phyloP scores from a whole-genome alignment of 805 yeast genomes.

The Cyberlindnera maclurae region DNA sequence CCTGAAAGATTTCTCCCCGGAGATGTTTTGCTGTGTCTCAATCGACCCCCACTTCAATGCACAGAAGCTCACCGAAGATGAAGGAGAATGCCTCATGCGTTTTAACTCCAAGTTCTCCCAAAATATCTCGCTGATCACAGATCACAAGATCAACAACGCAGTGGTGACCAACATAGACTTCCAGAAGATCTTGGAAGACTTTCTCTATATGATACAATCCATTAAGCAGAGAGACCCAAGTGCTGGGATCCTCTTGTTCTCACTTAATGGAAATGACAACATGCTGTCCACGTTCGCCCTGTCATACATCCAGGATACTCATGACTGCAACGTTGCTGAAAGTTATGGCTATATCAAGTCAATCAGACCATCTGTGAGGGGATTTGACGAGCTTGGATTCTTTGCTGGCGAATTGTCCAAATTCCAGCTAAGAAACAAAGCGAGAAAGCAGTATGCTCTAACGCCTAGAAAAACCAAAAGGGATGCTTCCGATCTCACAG shows the following conservation, averaged over 20 bases:
- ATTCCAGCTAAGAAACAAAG: constrained; percentile 15
- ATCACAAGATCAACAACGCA: constrained; percentile 17
- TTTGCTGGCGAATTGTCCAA: constrained; percentile 19
- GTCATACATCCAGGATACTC: constrained; percentile 18
- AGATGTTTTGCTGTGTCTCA: constrained; percentile 24
- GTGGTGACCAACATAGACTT: constrained; percentile 20
- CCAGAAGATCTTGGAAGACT: constrained; percentile 21
- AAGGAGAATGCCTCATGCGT: constrained; percentile 20
- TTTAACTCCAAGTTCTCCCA: constrained; percentile 24
- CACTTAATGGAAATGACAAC: constrained; percentile 25
- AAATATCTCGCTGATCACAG: constrained; percentile 14
- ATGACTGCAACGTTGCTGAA: constrained; percentile 19
- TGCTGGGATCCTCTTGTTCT: constrained; percentile 22
- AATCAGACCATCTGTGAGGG: constrained; percentile 21
- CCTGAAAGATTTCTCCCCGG: constrained; percentile 22
- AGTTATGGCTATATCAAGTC: constrained; percentile 20
- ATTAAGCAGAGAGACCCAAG: constrained; percentile 20
- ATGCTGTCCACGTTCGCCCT: constrained; percentile 18
- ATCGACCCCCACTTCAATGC: constrained; percentile 29
- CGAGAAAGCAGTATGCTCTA: constrained; percentile 16
- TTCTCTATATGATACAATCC: constrained; percentile 12
- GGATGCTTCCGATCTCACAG: constrained; percentile 19
- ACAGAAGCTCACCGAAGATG: constrained; percentile 22
- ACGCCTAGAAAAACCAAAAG: constrained; percentile 16
- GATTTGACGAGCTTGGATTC: constrained; percentile 19